Evolutionary conservation across 441 rosid species (phyloP).

Genomic region (Populus tomentosa): DNA sequence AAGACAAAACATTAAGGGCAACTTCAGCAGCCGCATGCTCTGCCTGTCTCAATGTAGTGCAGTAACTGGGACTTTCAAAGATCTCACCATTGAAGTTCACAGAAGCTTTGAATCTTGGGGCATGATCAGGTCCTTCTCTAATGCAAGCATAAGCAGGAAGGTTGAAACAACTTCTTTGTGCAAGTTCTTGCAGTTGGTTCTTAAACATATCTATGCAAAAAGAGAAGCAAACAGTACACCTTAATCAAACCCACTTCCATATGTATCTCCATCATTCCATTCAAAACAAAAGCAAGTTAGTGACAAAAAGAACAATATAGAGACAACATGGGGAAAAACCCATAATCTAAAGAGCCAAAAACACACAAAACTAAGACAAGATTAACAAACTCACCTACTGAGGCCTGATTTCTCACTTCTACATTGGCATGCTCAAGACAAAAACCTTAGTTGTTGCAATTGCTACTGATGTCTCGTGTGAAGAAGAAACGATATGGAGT

Average conservation of each 20-base stretch:
- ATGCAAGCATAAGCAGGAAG: conserved; percentile 68
- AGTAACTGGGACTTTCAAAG: conserved; percentile 59
- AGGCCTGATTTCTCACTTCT: conserved; percentile 15
- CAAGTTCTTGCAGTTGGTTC: no score
- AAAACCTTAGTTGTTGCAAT: background rate
- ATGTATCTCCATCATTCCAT: no score
- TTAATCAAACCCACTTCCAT: no score
- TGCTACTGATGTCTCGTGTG: background rate
- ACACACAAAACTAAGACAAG: no score
- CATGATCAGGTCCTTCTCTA: conserved; percentile 94
- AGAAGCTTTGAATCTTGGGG: conserved; percentile 73
- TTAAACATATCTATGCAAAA: no score
- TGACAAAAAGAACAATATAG: no score
- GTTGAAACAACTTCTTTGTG: no score
- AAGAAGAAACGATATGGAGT: background rate
- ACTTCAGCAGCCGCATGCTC: conserved; percentile 78
- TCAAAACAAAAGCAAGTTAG: no score
- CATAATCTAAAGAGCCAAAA: no score
- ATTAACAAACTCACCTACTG: conserved; percentile 44
- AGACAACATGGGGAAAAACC: no score
- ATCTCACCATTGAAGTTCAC: conserved; percentile 78
- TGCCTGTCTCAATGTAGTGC: conserved; percentile 69
- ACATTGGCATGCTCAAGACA: conserved; percentile 23
- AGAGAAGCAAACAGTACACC: no score
- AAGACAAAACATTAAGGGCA: conserved; percentile 56